Evolutionary conservation across 495 filamentous ascomycete species (phyloP).

Genomic region (Penicillium atrosanguineum): DNA sequence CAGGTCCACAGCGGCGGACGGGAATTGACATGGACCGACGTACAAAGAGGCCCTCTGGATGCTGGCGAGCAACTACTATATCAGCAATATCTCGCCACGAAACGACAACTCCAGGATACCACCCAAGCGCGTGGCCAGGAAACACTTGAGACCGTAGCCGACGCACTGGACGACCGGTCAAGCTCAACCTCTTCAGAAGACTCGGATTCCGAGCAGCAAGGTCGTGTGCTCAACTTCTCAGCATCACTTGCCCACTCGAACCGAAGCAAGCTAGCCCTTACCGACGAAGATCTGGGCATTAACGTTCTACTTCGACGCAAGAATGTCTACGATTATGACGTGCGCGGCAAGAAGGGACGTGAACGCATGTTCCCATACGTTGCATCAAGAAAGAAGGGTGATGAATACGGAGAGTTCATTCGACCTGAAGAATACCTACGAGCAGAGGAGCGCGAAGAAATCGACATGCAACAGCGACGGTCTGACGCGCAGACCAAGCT

Average conservation of each 20-base stretch:
- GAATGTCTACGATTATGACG: constrained; percentile 86
- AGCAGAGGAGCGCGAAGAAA: constrained; percentile 86
- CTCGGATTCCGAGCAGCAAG: constrained; percentile 86
- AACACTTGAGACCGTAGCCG: constrained; percentile 65
- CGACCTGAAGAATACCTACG: constrained; percentile 91
- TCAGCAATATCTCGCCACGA: constrained; percentile 85
- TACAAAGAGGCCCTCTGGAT: constrained; percentile 62
- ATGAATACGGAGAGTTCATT: constrained; percentile 93
- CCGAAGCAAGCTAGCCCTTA: constrained; percentile 76
- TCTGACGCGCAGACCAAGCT: constrained; percentile 60
- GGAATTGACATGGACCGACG: constrained; percentile 56
- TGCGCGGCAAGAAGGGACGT: constrained; percentile 87
- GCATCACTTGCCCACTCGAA: constrained; percentile 76
- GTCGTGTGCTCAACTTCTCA: constrained; percentile 84
- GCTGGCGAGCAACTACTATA: constrained; percentile 74
- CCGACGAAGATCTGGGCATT: constrained; percentile 83
- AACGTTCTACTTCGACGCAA: constrained; percentile 88
- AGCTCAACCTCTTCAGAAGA: constrained; percentile 83
- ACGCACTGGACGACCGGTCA: constrained; percentile 79
- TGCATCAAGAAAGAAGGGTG: constrained; percentile 70
- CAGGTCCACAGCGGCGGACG: constrained; percentile 64
- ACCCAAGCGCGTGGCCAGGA: constrained; percentile 64
- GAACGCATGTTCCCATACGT: constrained; percentile 92
- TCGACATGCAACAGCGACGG: constrained; percentile 57
- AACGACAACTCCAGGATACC: constrained; percentile 74